Base-by-base conservation (phyloP, 257 asterid species). In the Parsonsia alboflavescens region DNA sequence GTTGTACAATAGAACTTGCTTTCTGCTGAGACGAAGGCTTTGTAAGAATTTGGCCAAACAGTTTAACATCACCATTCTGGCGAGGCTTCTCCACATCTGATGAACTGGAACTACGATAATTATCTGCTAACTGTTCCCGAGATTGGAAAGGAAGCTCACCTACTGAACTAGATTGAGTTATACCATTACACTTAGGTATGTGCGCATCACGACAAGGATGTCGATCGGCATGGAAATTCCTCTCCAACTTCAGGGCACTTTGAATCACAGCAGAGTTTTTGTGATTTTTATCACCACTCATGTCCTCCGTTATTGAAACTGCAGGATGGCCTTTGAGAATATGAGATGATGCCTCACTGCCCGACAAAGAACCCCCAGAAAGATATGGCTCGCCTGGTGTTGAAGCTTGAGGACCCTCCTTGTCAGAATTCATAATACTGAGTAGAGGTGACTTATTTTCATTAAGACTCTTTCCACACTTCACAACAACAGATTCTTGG, bases 31-130 rank as follows among this genome's bases (percentile, higher is more conserved):
- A 75, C 10, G 93, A 81, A 57, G 89, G 81, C 54, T 82, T 80
- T 10, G 80, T 80, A 45, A 93, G 87, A 75, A 96, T 87, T 85
- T 93, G 90, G 68, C 99, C 99, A 63, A 95, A 96, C 77, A 96
- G 82, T 85, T 93, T 96, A 73, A 96, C 88, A 78, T 95, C 96
- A 50, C 96, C 90, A 76, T 82, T 92, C 75, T 85, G 78, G 49
- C 85, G 79, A 72, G 90, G 89, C 75, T 85, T 93, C 66, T 90
- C 96, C 72, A 63, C 73, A 54, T 83, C 88, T 61, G 87, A 82
- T 10, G 89, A 84, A 84, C 84, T 73, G 74, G 21, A 87, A 80
- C 71, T 24, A 78, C 67, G 83, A 28, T 44, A 77, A 77, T 76
- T 77, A 70, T 81, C 84, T 56, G 78, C 61, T 42, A 50, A 78